phyloP scores from a whole-genome alignment of 192 early-diverging fungal species.

The Kickxella alabastrina region DNA sequence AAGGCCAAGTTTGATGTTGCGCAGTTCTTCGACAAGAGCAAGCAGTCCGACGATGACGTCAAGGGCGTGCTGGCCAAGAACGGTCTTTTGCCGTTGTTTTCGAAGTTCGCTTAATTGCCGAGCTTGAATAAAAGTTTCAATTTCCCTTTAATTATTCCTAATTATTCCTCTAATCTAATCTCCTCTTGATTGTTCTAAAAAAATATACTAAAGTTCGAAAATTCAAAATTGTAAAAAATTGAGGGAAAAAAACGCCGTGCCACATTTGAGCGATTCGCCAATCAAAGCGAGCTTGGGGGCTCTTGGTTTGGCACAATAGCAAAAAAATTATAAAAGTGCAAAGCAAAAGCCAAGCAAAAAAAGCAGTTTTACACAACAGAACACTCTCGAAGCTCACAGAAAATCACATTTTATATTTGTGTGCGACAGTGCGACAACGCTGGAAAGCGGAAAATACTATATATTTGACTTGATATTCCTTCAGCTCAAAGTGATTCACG shows the following conservation, averaged over 20 bases:
- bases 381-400: neutral
- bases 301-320: no score
- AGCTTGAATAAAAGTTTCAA: no score
- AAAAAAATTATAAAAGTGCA: no score
- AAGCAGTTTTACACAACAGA: neutral
- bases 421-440: no score
- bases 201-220: neutral
- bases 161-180: neutral
- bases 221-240: neutral
- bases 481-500: no score
- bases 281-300: no score
- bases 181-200: neutral
- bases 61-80: constrained; percentile 20
- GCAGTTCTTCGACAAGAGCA: constrained; percentile 27
- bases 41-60: constrained; percentile 26
- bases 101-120: constrained; percentile 11
- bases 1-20: constrained; percentile 40
- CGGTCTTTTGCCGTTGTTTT: constrained; percentile 28
- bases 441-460: no score
- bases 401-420: neutral
- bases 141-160: no score
- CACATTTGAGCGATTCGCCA: no score
- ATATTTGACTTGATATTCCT: no score
- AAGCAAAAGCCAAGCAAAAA: neutral
- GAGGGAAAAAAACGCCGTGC: neutral